Percentiles rank a stretch among this genome's conserved stretches.
Evolutionary conservation across 192 early-diverging fungal species (phyloP).

Genomic region (Diversispora eburnea): DNA sequence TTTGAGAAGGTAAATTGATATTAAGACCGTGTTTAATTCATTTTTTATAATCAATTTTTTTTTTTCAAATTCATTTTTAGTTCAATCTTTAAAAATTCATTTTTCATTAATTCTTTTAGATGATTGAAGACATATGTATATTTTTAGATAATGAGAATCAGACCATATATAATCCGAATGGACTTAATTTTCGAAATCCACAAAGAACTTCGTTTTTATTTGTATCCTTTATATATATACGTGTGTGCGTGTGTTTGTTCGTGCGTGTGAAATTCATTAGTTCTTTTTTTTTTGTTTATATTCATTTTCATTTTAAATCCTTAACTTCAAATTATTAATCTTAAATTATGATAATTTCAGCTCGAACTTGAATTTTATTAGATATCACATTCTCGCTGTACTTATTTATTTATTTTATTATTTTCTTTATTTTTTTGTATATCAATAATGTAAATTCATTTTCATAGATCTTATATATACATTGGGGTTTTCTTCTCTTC

Average conservation of each 20-base stretch:
- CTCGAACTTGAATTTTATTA: constrained; percentile 22
- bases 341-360: not conserved
- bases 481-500: too few species aligned
- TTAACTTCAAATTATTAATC: not conserved
- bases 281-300: not conserved
- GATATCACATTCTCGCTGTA: too few species aligned
- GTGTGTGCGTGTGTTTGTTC: too few species aligned
- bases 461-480: not conserved
- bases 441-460: constrained; percentile 8
- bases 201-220: constrained; percentile 24
- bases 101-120: not conserved
- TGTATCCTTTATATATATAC: constrained; percentile 23
- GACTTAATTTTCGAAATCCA: constrained; percentile 28
- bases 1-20: constrained; percentile 12
- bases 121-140: constrained; percentile 28
- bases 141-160: constrained; percentile 29
- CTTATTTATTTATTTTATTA: not conserved
- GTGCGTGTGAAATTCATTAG: not conserved
- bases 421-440: not conserved
- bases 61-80: not conserved
- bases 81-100: too few species aligned
- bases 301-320: not conserved
- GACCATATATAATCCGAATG: constrained; percentile 15
- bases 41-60: too few species aligned
- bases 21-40: not conserved